phyloP scores from a whole-genome alignment of 148 eudicot species.

The Vaccinium myrtillus region DNA sequence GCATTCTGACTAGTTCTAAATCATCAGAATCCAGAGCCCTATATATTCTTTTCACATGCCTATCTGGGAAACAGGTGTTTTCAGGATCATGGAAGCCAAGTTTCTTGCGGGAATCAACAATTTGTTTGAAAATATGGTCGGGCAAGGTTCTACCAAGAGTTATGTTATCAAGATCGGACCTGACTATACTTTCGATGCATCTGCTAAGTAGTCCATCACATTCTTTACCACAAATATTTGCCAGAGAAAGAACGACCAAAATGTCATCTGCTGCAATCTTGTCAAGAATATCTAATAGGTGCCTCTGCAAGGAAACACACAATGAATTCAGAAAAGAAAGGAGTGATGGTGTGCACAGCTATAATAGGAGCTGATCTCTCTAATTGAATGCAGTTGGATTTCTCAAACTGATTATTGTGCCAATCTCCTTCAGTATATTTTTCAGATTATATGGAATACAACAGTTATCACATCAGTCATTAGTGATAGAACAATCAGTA shows the following conservation, averaged over 20 bases:
- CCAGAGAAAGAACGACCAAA: slow-evolving; percentile 63
- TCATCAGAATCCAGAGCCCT: slow-evolving; percentile 91
- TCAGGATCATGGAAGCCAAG: slow-evolving; percentile 49
- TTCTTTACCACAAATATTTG: slow-evolving; percentile 54
- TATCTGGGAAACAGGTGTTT: slow-evolving; percentile 50
- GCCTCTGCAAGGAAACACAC: slow-evolving; percentile 47
- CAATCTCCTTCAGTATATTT: not conserved
- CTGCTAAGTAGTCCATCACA: slow-evolving; percentile 56
- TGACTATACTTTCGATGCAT: slow-evolving; percentile 58
- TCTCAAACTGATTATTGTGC: not conserved
- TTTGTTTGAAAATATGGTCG: slow-evolving; percentile 48
- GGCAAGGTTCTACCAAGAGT: slow-evolving; percentile 71
- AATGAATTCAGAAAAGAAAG: not conserved
- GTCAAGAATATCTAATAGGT: slow-evolving; percentile 68
- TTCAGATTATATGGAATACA: not conserved
- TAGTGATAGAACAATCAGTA: not conserved
- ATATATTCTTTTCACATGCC: slow-evolving; percentile 80
- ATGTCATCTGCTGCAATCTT: slow-evolving; percentile 70
- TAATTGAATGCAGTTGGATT: not conserved
- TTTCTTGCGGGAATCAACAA: slow-evolving; percentile 53
- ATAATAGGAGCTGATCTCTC: not conserved
- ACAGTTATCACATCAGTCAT: not conserved
- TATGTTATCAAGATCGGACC: slow-evolving; percentile 59
- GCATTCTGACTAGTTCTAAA: slow-evolving; percentile 79
- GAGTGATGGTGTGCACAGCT: not conserved